A percentile compares a stretch with the other conserved stretches of the same genome.
Conservation (phyloP, 1,284 basidiomycete genomes). For the Chalciporus sp. region DNA sequence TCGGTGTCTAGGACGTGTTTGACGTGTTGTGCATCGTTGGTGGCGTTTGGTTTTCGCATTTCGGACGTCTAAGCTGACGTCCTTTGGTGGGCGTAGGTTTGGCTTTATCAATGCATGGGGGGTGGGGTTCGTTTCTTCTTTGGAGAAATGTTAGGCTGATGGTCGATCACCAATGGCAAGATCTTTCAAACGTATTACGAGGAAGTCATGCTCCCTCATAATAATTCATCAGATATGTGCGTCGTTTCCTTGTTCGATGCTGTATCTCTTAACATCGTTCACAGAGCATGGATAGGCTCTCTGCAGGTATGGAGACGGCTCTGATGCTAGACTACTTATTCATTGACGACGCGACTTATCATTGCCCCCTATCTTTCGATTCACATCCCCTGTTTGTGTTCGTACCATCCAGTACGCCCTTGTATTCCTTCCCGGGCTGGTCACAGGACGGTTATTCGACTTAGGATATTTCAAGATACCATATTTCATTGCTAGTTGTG, state of each 20-base stretch:
- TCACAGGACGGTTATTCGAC: slow-evolving; percentile 31
- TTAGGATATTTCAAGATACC: slow-evolving; percentile 34
- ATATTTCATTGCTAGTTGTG: slow-evolving; percentile 38
- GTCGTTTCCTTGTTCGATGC: neutral
- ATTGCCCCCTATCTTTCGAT: neutral
- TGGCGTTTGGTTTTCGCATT: neutral
- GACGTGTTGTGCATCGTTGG: slow-evolving; percentile 20
- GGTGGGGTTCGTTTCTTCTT: slow-evolving; percentile 13
- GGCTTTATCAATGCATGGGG: slow-evolving; percentile 34
- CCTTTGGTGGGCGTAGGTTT: slow-evolving; percentile 21
- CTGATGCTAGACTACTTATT: neutral
- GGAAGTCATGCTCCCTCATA: slow-evolving; percentile 28
- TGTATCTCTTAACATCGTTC: slow-evolving; percentile 2
- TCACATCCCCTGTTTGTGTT: neutral
- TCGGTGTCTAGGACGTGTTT: slow-evolving; percentile 18
- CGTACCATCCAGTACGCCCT: slow-evolving; percentile 37
- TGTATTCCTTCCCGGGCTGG: slow-evolving; percentile 41
- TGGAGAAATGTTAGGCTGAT: neutral
- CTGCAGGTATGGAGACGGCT: slow-evolving; percentile 26
- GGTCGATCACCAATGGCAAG: slow-evolving; percentile 7
- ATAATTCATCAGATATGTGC: slow-evolving; percentile 35
- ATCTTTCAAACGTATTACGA: slow-evolving; percentile 41
- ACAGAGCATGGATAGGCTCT: slow-evolving; percentile 42
- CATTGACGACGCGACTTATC: neutral
- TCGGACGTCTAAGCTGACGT: slow-evolving; percentile 7